phyloP scores from a whole-genome alignment of 805 yeast species.

The Ogataea trehaloabstinens region DNA sequence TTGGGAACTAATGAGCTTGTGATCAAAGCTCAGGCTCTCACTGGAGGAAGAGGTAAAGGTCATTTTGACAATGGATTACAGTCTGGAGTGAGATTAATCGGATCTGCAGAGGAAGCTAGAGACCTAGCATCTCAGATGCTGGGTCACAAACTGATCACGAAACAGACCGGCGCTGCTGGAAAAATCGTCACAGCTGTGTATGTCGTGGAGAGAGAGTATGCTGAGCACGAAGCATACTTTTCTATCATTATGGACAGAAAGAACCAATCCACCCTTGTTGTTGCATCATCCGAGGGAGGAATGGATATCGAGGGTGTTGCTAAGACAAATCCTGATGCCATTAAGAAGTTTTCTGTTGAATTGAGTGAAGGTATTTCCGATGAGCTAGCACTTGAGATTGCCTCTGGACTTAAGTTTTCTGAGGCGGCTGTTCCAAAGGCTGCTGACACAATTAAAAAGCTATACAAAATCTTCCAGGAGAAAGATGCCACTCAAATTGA shows the following conservation, averaged over 20 bases:
- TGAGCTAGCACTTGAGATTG: constrained; percentile 70
- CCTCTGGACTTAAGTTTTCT: constrained; percentile 79
- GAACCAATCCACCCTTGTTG: constrained; percentile 85
- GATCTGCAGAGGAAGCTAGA: constrained; percentile 81
- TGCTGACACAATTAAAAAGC: constrained; percentile 79
- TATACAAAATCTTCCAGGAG: constrained; percentile 86
- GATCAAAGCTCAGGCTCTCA: constrained; percentile 95
- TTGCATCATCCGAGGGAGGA: constrained; percentile 98
- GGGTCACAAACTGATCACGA: constrained; percentile 89
- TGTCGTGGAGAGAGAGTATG: constrained; percentile 92
- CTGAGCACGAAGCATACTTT: constrained; percentile 90
- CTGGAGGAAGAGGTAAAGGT: constrained; percentile 99
- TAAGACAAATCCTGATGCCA: constrained; percentile 82
- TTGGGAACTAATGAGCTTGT: constrained; percentile 82
- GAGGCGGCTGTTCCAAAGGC: constrained; percentile 77
- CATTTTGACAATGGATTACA: constrained; percentile 92
- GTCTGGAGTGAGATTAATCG: constrained; percentile 93
- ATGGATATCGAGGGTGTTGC: constrained; percentile 99
- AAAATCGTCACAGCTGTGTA: constrained; percentile 96
- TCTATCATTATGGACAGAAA: constrained; percentile 95
- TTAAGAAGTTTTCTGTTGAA: constrained; percentile 81
- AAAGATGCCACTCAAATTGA: constrained; percentile 97
- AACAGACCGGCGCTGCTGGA: constrained; percentile 97
- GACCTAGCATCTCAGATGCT: constrained; percentile 87
- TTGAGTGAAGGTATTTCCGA: constrained; percentile 79